These are phyloP conservation scores for Amylostereum areolatum DNA, from an alignment of 1,284 basidiomycete species.

Conservation along the genomic window DNA sequence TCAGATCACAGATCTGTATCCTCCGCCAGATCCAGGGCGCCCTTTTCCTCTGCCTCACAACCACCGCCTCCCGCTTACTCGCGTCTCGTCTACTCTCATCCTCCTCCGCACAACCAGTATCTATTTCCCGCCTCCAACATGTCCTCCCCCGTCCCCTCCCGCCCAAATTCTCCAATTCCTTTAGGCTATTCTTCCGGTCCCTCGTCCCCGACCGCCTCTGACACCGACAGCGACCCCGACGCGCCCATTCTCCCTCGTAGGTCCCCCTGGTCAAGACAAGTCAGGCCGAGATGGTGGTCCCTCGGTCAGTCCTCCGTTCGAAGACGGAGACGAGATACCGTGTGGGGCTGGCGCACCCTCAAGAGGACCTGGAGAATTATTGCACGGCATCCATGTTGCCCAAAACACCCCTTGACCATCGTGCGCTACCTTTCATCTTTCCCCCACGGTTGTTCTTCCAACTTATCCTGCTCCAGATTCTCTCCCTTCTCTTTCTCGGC, in stretches of 20 bases:
- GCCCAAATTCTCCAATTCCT: constrained; percentile 27
- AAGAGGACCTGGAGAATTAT: constrained; percentile 51
- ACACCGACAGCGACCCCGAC: constrained; percentile 57
- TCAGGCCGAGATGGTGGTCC: constrained; percentile 33
- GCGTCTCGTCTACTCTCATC: constrained; percentile 5
- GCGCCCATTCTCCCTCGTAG: constrained; percentile 42
- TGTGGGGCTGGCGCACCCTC: constrained; percentile 33
- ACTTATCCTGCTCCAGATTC: constrained; percentile 42
- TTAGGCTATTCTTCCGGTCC: constrained; percentile 32
- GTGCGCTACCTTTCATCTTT: constrained; percentile 36
- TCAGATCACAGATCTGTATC: constrained; percentile 10
- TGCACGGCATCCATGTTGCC: constrained; percentile 72
- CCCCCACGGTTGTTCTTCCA: constrained; percentile 4
- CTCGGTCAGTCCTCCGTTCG: constrained; percentile 22
- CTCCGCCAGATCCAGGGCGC: constrained; percentile 13
- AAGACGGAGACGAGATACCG: constrained; percentile 28
- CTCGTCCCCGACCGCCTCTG: constrained; percentile 52
- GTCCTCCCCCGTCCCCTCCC: constrained; percentile 30
- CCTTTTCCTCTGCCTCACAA: constrained; percentile 12
- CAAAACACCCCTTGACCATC: constrained; percentile 75
- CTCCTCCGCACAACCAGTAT: constrained; percentile 1
- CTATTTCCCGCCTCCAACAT: constrained; percentile 22
- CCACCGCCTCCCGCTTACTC: not conserved
- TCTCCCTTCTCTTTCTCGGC: constrained; percentile 66
- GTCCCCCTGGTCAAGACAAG: constrained; percentile 36